Evolutionary conservation across 352 stramenopile species (phyloP).

Genomic region (Phytophthora fragariaefolia): DNA sequence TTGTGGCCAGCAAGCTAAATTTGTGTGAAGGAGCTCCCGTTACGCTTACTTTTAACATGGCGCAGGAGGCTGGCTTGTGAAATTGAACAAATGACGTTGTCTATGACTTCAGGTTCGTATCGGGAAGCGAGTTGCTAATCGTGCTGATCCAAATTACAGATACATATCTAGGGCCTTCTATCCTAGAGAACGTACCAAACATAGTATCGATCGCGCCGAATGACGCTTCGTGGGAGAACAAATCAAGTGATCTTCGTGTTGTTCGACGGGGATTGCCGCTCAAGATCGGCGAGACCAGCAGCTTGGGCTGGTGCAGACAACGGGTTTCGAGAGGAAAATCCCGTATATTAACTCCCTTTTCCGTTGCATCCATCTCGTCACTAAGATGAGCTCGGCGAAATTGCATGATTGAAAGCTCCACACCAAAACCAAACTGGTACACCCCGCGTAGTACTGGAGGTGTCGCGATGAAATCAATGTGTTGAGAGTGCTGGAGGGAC

Average conservation of each 20-base stretch:
- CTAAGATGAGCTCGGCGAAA: too few relatives aligned
- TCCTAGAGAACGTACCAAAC: background rate
- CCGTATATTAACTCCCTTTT: too few relatives aligned
- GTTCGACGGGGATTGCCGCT: constrained; percentile 12
- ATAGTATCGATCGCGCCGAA: background rate
- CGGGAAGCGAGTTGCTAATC: background rate
- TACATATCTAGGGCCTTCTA: background rate
- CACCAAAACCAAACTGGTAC: too few relatives aligned
- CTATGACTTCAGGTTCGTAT: background rate
- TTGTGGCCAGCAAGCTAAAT: background rate
- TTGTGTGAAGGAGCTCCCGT: background rate
- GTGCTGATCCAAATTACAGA: background rate
- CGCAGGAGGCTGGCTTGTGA: background rate
- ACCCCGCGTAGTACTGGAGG: too few relatives aligned
- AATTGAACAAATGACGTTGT: background rate
- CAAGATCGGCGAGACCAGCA: too few relatives aligned
- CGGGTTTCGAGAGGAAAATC: too few relatives aligned
- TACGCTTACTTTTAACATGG: background rate
- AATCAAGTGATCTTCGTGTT: constrained; percentile 32
- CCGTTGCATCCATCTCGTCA: too few relatives aligned
- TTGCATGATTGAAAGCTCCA: too few relatives aligned
- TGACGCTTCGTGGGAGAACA: background rate
- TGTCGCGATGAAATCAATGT: too few relatives aligned
- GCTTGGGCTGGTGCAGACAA: too few relatives aligned
- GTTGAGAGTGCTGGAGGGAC: too few relatives aligned